A percentile compares a stretch with the other conserved stretches of the same genome.
phyloP scores from a whole-genome alignment of 2,329 filamentous ascomycete genomes.

The Aspergillus pseudoterreus region DNA sequence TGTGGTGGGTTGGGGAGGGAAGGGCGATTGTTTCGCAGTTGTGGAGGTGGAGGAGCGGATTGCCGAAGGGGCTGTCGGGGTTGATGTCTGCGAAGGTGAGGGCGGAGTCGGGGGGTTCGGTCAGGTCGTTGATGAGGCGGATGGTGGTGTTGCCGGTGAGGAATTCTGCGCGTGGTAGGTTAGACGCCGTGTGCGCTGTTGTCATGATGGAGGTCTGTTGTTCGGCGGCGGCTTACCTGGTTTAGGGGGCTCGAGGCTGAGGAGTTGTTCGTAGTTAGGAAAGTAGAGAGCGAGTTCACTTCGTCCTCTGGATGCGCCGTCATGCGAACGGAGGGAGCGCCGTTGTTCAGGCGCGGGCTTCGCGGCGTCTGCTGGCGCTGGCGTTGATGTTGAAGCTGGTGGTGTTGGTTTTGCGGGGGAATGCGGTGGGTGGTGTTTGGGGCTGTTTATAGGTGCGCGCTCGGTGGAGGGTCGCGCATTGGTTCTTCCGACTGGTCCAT shows the following conservation, averaged over 20 bases:
- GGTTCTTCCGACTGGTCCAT: not conserved
- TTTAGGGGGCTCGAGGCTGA: slow-evolving; percentile 78
- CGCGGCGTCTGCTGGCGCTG: not conserved
- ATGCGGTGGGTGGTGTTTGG: not conserved
- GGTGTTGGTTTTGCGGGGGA: not conserved
- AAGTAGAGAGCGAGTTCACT: slow-evolving; percentile 91
- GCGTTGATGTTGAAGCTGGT: not conserved
- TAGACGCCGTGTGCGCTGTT: not conserved
- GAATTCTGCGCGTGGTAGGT: slow-evolving; percentile 53
- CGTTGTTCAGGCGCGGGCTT: slow-evolving; percentile 33
- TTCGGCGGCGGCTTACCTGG: slow-evolving; percentile 54
- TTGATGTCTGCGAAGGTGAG: slow-evolving; percentile 18
- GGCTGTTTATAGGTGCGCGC: not conserved
- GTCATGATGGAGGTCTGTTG: not conserved
- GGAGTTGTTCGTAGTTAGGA: slow-evolving; percentile 88
- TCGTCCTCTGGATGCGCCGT: slow-evolving; percentile 76
- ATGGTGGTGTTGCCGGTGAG: slow-evolving; percentile 71
- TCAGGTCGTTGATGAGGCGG: slow-evolving; percentile 61
- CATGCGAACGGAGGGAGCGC: slow-evolving; percentile 79
- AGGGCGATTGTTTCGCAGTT: slow-evolving; percentile 31
- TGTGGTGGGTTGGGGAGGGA: slow-evolving; percentile 5
- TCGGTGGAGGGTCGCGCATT: not conserved
- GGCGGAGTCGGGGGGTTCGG: slow-evolving; percentile 22
- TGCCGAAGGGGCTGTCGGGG: slow-evolving; percentile 28
- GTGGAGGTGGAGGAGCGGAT: slow-evolving; percentile 36